These are phyloP conservation scores for Terfezia claveryi DNA, from an alignment of 495 filamentous ascomycete genomes.

Conservation along the genomic window DNA sequence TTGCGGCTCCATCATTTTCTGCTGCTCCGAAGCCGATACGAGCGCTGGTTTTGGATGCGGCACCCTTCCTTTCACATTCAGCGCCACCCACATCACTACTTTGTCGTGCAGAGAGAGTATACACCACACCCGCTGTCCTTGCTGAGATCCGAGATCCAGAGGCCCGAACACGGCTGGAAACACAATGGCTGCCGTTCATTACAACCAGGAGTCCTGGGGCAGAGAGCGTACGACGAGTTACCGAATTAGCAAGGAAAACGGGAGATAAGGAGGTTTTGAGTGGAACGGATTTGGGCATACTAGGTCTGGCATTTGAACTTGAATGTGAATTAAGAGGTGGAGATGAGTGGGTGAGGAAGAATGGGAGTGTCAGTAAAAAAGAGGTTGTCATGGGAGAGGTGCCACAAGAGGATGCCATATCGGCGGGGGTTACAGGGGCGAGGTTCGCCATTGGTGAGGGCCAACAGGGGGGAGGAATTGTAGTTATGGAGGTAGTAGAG, in stretches of 20 bases:
- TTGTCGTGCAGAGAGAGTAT: slow-evolving; percentile 47
- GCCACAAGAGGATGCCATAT: background rate
- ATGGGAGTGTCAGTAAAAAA: background rate
- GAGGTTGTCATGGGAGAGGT: background rate
- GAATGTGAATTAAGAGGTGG: slow-evolving; percentile 2
- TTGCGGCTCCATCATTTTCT: too few relatives aligned
- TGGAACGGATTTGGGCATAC: slow-evolving; percentile 63
- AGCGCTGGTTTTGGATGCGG: slow-evolving; percentile 72
- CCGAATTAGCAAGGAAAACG: slow-evolving; percentile 68
- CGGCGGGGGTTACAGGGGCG: slow-evolving; percentile 5
- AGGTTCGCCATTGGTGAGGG: slow-evolving; percentile 1
- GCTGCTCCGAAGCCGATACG: slow-evolving; percentile 43
- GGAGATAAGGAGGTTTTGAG: slow-evolving; percentile 77
- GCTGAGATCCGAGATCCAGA: slow-evolving; percentile 74
- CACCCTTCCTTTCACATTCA: slow-evolving; percentile 59
- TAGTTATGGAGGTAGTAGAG: background rate
- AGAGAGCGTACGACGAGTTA: slow-evolving; percentile 54
- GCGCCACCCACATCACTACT: slow-evolving; percentile 27
- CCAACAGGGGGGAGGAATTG: background rate
- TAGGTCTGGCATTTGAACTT: slow-evolving; percentile 80
- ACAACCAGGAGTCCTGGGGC: slow-evolving; percentile 49
- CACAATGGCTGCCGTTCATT: slow-evolving; percentile 61
- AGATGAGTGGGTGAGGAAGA: slow-evolving; percentile 1
- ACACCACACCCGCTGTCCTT: slow-evolving; percentile 72
- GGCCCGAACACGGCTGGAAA: slow-evolving; percentile 58